These are phyloP conservation scores for Blastobotrys petasosporus DNA, from an alignment of 1,139 yeast genomes.

Conservation along the genomic window DNA sequence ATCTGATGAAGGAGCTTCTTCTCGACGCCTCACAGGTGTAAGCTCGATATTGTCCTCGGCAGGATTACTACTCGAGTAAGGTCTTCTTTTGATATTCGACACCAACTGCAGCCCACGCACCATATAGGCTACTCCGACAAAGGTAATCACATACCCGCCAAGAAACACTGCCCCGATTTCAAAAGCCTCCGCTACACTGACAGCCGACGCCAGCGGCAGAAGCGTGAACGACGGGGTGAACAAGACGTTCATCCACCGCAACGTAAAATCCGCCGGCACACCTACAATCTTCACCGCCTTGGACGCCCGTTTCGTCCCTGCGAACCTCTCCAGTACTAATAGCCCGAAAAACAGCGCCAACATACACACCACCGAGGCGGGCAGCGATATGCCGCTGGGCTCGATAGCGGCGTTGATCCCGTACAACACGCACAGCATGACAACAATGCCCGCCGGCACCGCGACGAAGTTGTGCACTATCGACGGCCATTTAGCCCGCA, in stretches of 20 bases:
- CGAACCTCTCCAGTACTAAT: constrained; percentile 34
- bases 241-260: constrained; percentile 73
- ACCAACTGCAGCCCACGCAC: constrained; percentile 40
- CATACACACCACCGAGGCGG: constrained; percentile 75
- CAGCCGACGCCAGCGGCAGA: constrained; percentile 59
- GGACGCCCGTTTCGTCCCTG: constrained; percentile 40
- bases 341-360: constrained; percentile 50
- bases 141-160: constrained; percentile 52
- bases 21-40: neutral
- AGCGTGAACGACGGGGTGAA: constrained; percentile 74
- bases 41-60: neutral
- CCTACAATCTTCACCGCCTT: constrained; percentile 44
- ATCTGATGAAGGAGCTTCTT: neutral
- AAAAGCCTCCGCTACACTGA: constrained; percentile 61
- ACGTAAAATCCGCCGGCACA: constrained; percentile 61
- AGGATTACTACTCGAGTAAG: constrained; percentile 9
- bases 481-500: constrained; percentile 2
- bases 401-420: constrained; percentile 54
- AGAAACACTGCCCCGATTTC: constrained; percentile 70
- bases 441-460: constrained; percentile 17
- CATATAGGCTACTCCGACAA: constrained; percentile 45
- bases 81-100: constrained; percentile 32
- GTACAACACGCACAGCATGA: constrained; percentile 46
- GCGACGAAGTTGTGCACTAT: constrained; percentile 12
- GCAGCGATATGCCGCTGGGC: constrained; percentile 52